These are phyloP conservation scores for Arbutus unedo DNA, from an alignment of 148 eudicot species.

Conservation along the genomic window DNA sequence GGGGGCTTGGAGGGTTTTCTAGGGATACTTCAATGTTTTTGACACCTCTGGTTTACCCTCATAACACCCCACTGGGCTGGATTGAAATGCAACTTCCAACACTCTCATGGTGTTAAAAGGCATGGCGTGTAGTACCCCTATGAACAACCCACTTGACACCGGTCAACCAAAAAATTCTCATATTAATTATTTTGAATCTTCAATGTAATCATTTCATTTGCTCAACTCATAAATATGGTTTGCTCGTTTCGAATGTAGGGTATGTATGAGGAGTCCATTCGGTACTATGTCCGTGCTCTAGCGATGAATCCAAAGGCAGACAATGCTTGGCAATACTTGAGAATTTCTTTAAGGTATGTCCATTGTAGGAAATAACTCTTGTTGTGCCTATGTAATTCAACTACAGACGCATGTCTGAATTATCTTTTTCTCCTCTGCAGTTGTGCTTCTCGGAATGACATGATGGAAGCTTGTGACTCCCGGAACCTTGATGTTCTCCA, in stretches of 20 bases:
- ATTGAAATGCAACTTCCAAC: too few relatives aligned
- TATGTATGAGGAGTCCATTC: constrained; percentile 88
- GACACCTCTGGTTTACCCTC: not conserved
- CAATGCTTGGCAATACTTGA: constrained; percentile 96
- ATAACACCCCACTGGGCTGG: too few relatives aligned
- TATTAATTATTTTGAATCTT: not conserved
- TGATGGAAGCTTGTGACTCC: constrained; percentile 85
- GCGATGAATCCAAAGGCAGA: constrained; percentile 98
- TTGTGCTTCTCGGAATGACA: constrained; percentile 85
- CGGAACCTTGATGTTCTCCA: constrained; percentile 84
- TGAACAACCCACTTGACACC: not conserved
- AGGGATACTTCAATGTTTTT: not conserved
- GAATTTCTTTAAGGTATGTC: constrained; percentile 82
- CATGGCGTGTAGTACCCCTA: not conserved
- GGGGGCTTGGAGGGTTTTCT: not conserved
- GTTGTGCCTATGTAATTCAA: not conserved
- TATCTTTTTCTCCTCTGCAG: constrained; percentile 34
- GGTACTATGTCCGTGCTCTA: constrained; percentile 91
- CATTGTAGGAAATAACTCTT: not conserved
- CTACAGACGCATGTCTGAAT: not conserved
- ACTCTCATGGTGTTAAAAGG: not conserved
- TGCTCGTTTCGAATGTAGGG: constrained; percentile 46
- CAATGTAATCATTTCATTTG: not conserved
- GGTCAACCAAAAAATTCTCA: not conserved
- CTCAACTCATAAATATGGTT: not conserved